These are phyloP conservation scores for Caryopteris hybrid DNA, from an alignment of 305 asterid genomes.

Conservation along the genomic window DNA sequence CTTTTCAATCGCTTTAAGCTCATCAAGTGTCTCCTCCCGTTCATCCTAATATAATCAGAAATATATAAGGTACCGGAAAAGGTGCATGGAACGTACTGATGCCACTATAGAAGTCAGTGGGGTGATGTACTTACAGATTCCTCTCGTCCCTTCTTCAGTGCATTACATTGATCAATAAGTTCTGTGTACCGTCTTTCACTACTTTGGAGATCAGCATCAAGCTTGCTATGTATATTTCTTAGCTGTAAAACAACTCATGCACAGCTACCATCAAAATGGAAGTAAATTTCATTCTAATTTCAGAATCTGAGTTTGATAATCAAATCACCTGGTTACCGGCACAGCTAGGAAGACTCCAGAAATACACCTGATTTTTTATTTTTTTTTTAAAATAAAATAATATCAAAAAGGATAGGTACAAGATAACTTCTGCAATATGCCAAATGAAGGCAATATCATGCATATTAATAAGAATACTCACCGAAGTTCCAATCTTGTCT, in stretches of 20 bases:
- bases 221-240: constrained; percentile 64
- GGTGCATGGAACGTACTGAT: constrained; percentile 9
- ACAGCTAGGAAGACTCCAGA: constrained; percentile 99
- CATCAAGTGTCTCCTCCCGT: constrained; percentile 69
- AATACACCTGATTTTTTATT: constrained; percentile 55
- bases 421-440: constrained; percentile 3
- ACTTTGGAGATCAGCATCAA: constrained; percentile 65
- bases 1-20: constrained; percentile 67
- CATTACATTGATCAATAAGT: constrained; percentile 62
- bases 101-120: not conserved
- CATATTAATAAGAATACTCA: constrained; percentile 42
- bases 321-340: constrained; percentile 89
- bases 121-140: constrained; percentile 52
- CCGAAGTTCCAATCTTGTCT: constrained; percentile 98
- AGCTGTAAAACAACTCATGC: constrained; percentile 44
- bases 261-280: constrained; percentile 9
- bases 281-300: not conserved
- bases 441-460: constrained; percentile 8
- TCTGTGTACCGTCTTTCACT: constrained; percentile 57
- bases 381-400: not conserved
- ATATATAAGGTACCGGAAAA: constrained; percentile 13
- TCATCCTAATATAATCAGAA: constrained; percentile 53
- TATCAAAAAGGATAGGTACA: not conserved
- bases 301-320: constrained; percentile 7
- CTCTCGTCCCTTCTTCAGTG: constrained; percentile 89